phyloP scores from a whole-genome alignment of 2,329 filamentous ascomycete genomes.

The Colletotrichum coccodes region DNA sequence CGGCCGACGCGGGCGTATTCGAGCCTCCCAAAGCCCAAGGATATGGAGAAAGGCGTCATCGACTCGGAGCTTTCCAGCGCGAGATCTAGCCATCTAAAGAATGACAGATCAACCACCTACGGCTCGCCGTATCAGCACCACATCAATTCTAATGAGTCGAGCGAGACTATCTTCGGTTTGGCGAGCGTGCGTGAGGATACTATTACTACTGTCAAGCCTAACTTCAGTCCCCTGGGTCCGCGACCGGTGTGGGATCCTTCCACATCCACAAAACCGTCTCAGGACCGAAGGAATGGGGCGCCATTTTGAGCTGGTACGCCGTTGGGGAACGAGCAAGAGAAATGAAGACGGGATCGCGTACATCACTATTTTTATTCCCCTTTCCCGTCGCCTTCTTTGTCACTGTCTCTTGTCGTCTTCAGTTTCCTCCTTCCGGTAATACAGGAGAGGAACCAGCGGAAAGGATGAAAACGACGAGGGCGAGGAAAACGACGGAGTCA shows the following conservation, averaged over 20 bases:
- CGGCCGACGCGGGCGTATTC: constrained; percentile 13
- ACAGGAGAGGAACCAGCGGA: background rate
- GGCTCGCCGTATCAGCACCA: constrained; percentile 10
- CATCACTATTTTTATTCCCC: background rate
- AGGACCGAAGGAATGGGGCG: background rate
- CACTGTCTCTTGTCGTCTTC: background rate
- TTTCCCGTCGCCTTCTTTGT: background rate
- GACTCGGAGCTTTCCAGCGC: constrained; percentile 10
- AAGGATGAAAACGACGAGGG: too few species aligned
- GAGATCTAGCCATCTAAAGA: constrained; percentile 8
- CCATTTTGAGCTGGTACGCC: background rate
- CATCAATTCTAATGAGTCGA: constrained; percentile 8
- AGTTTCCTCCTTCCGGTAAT: background rate
- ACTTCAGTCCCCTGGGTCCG: background rate
- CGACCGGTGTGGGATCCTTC: background rate
- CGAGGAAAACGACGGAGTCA: background rate
- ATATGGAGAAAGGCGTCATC: constrained; percentile 7
- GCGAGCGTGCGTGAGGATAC: constrained; percentile 19
- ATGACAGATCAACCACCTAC: background rate
- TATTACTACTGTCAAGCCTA: constrained; percentile 5
- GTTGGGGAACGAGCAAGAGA: background rate
- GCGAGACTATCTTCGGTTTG: constrained; percentile 19
- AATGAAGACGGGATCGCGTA: too few species aligned
- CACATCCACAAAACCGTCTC: background rate
- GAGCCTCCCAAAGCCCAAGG: background rate